Evolutionary conservation across 495 filamentous ascomycete genomes (phyloP).

Genomic region (Achaetomiella virescens): DNA sequence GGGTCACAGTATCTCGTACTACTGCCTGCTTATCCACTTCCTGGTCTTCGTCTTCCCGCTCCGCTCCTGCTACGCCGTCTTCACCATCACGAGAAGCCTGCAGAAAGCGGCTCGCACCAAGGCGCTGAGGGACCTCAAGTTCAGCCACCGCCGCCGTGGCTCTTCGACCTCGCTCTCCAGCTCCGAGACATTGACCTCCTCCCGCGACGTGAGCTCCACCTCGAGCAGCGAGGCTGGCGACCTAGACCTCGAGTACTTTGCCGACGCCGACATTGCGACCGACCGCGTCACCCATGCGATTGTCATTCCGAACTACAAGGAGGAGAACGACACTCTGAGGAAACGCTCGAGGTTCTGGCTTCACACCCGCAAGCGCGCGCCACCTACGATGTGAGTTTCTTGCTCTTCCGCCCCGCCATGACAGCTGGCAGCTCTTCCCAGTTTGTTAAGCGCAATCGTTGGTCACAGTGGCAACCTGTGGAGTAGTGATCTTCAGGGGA

Average conservation of each 20-base stretch:
- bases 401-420: background rate
- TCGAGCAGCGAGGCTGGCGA: conserved; percentile 45
- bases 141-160: conserved; percentile 40
- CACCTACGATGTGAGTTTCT: conserved; percentile 57
- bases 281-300: conserved; percentile 54
- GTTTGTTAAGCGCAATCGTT: background rate
- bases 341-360: conserved; percentile 60
- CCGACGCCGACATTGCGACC: conserved; percentile 33
- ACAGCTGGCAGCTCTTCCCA: background rate
- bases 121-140: conserved; percentile 37
- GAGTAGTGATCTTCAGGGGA: conserved; percentile 11
- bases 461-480: conserved; percentile 5
- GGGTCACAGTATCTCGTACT: conserved; percentile 43
- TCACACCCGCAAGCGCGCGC: conserved; percentile 55
- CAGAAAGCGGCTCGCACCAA: conserved; percentile 36
- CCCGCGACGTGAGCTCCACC: conserved; percentile 38
- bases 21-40: conserved; percentile 48
- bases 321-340: conserved; percentile 58
- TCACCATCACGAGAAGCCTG: conserved; percentile 39
- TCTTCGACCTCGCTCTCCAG: conserved; percentile 47
- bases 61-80: conserved; percentile 48
- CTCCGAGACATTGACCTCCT: conserved; percentile 46
- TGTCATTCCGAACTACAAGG: conserved; percentile 64
- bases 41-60: conserved; percentile 48
- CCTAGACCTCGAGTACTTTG: conserved; percentile 35